These are phyloP conservation scores for Cladosporium sp. DNA, from an alignment of 2,329 filamentous ascomycete species.

Conservation along the genomic window DNA sequence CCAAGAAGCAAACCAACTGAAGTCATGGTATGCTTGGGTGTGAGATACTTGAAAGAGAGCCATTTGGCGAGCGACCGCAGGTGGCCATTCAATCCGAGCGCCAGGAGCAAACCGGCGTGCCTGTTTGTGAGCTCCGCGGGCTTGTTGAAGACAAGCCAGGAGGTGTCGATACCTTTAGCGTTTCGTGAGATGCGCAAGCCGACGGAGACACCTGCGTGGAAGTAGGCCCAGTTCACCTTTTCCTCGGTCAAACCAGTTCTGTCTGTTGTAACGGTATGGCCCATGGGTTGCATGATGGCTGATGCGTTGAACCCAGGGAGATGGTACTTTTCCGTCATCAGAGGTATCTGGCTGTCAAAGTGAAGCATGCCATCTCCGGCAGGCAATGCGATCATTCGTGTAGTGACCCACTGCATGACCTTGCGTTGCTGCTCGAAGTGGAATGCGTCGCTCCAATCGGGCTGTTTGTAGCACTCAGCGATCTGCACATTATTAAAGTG, in stretches of 20 bases:
- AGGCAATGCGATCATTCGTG: conserved; percentile 84
- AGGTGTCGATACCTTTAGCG: conserved; percentile 93
- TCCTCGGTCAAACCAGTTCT: conserved; percentile 86
- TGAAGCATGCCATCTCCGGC: conserved; percentile 84
- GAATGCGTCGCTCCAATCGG: conserved; percentile 80
- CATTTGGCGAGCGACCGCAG: conserved; percentile 93
- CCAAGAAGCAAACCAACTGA: conserved; percentile 93
- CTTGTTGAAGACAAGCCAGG: conserved; percentile 98
- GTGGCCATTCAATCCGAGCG: conserved; percentile 89
- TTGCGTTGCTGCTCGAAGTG: conserved; percentile 91
- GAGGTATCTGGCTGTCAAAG: conserved; percentile 81
- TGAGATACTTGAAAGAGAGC: conserved; percentile 99
- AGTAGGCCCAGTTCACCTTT: conserved; percentile 97
- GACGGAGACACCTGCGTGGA: conserved; percentile 92
- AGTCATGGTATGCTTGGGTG: conserved; percentile 98
- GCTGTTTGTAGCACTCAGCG: conserved; percentile 72
- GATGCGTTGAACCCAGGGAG: conserved; percentile 89
- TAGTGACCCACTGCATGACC: conserved; percentile 80
- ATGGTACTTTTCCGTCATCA: conserved; percentile 88
- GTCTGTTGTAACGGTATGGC: conserved; percentile 91
- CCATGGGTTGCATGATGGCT: conserved; percentile 87
- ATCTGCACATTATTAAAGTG: conserved; percentile 79
- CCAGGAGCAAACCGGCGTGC: conserved; percentile 92
- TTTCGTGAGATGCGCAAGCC: conserved; percentile 86
- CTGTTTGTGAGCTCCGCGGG: conserved; percentile 88